phyloP scores from a whole-genome alignment of 1,284 basidiomycete species.

The Ceratobasidium theobromae region DNA sequence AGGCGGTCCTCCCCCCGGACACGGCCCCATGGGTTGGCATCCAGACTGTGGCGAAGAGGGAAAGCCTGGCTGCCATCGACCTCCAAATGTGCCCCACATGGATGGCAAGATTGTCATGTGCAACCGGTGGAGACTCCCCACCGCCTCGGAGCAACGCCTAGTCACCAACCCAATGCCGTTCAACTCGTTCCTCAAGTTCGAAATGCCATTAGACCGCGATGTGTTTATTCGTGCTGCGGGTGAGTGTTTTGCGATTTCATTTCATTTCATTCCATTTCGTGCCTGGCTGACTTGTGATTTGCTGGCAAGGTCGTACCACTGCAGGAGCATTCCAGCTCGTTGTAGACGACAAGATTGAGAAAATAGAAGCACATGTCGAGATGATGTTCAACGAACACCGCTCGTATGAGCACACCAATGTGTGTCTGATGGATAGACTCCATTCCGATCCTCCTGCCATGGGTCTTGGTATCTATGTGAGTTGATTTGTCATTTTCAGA shows the following conservation, averaged over 20 bases:
- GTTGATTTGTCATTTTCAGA: neutral
- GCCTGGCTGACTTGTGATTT: neutral
- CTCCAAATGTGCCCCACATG: constrained; percentile 7
- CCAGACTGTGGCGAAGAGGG: constrained; percentile 16
- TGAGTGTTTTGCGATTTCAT: neutral
- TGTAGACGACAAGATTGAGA: constrained; percentile 22
- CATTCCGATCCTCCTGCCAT: constrained; percentile 13
- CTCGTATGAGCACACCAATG: constrained; percentile 21
- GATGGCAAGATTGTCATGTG: constrained; percentile 13
- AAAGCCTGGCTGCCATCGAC: constrained; percentile 15
- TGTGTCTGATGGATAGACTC: constrained; percentile 22
- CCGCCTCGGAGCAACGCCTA: constrained; percentile 6
- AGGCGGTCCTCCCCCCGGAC: neutral
- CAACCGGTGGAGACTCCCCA: constrained; percentile 15
- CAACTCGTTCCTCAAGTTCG: constrained; percentile 18
- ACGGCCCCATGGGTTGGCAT: constrained; percentile 5
- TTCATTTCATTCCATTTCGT: neutral
- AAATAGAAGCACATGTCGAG: constrained; percentile 22
- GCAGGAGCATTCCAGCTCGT: constrained; percentile 8
- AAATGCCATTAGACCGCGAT: constrained; percentile 17
- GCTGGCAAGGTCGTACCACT: neutral
- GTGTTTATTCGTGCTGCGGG: constrained; percentile 15
- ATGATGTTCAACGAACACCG: constrained; percentile 27
- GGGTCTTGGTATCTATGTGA: constrained; percentile 27
- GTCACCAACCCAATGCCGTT: constrained; percentile 18